Evolutionary conservation across 352 stramenopile genomes (phyloP), one percentile per base, ranked within the genome.

Genomic region (Pythium apleroticum): DNA sequence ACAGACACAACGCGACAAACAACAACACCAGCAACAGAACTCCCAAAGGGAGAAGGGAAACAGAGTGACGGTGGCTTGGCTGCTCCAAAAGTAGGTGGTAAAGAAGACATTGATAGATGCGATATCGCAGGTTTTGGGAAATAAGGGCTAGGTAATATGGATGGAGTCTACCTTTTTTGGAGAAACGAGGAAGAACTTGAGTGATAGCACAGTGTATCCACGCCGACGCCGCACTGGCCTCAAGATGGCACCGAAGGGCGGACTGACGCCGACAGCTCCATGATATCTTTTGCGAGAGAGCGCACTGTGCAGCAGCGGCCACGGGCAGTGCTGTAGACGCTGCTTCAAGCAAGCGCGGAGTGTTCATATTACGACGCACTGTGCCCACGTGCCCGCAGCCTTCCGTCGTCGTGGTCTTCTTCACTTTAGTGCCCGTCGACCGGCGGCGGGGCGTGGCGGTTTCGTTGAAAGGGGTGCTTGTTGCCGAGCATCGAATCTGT

Each of bases 261-360:
- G 41, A 49, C 41, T 49, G 41, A 49, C 41, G 19, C 41, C 41
- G 41, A 10, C 19, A 25, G 41, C 5, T 11, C n/a, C 19, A 49
- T 49, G 41, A 49, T 49, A 49, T 49, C 5, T 25, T 8, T 49
- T 49, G 41, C 41, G 17, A 49, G 41, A 49, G 41, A 49, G 41
- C 41, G 41, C n/a, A n/a, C n/a, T n/a, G n/a, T n/a, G n/a, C n/a
- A n/a, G n/a, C n/a, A n/a, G n/a, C n/a, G n/a, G n/a, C n/a, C n/a
- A n/a, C n/a, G n/a, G n/a, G n/a, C n/a, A n/a, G n/a, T n/a, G n/a
- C n/a, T n/a, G n/a, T n/a, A n/a, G n/a, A n/a, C n/a, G n/a, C n/a
- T n/a, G n/a, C n/a, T n/a, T n/a, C n/a, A n/a, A n/a, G n/a, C n/a
- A n/a, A n/a, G n/a, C n/a, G n/a, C n/a, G n/a, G n/a, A n/a, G n/a